Base-by-base conservation (phyloP, 768 basidiomycete genomes). In the Boletus rubropictus region DNA sequence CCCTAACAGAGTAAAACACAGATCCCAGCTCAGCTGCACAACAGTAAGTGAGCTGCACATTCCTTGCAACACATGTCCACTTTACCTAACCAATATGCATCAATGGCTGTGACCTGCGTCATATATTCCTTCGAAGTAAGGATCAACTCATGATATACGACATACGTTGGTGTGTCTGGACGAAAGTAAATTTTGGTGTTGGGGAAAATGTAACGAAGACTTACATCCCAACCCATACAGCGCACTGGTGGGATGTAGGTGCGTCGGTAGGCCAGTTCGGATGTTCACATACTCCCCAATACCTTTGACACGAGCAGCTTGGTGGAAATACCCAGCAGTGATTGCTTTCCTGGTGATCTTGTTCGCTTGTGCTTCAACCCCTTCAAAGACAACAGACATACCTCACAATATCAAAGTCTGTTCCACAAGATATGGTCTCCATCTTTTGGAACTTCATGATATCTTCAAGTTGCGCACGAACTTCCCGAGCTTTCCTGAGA, bases 371-470 rank as follows among this genome's bases (percentile, higher is more conserved):
- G 27, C 45, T 39, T 44, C 28, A 27, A 6, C 20, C 45, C 27
- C 24, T 14, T 28, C 8, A 9, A 12, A 36, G 36, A 53, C 25
- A 32, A 28, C 11, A 31, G 3, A 65, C 72, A 24, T 46, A 90
- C 81, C 83, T 69, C 52, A 97, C 75, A 20, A 94, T 69, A 60
- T 99, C 96, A 69, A 92, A 98, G 63, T 98, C 93, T 0, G 94
- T 97, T 7, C 95, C 95, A 32, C 82, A 85, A 5, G 92, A 91
- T 56, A 90, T 79, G 18, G 91, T 67, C 39, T 88, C 89, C 87
- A 98, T 90, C 72, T 97, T 97, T 69, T 97, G 94, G 67, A 89
- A 88, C 61, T 96, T 95, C 93, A 97, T 97, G 66, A 99, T 98
- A 61, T 99, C 96, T 62, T 97, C 94, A 14, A 99, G 78, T 70